phyloP scores from a whole-genome alignment of 345 rosid species.

The Gossypium mustelinum region DNA sequence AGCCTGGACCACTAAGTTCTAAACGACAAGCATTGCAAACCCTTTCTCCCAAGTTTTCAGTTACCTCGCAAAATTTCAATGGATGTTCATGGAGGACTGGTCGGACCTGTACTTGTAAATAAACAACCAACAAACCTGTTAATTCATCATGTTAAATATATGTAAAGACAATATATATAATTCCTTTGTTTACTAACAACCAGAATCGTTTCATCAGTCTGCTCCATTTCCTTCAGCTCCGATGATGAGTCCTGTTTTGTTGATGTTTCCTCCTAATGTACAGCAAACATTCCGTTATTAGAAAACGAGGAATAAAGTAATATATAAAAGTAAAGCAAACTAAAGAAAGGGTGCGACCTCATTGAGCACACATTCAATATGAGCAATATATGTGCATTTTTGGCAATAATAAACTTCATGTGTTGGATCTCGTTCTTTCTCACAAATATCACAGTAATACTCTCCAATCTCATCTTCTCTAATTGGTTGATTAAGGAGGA shows the following conservation, averaged over 20 bases:
- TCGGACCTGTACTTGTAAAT: neutral
- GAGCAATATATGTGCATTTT: conserved; percentile 22
- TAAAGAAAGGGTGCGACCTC: neutral
- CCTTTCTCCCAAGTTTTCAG: neutral
- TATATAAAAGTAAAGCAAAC: too few relatives aligned
- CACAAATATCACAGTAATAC: conserved; percentile 8
- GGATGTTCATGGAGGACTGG: neutral
- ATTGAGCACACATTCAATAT: conserved; percentile 22
- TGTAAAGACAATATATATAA: too few relatives aligned
- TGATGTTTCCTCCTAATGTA: neutral
- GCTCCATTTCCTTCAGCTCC: neutral
- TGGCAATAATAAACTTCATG: conserved; percentile 21
- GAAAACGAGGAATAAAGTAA: too few relatives aligned
- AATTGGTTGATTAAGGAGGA: neutral
- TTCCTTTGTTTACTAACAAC: neutral
- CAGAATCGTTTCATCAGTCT: neutral
- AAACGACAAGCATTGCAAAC: neutral
- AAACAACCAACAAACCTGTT: too few relatives aligned
- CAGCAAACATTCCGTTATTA: neutral
- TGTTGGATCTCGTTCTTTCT: conserved; percentile 9
- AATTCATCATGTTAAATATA: too few relatives aligned
- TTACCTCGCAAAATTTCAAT: neutral
- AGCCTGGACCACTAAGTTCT: neutral
- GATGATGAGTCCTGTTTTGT: neutral
- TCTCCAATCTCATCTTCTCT: neutral